Evolutionary conservation across 2,329 filamentous ascomycete species (phyloP).

Genomic region (Zasmidium cellare): DNA sequence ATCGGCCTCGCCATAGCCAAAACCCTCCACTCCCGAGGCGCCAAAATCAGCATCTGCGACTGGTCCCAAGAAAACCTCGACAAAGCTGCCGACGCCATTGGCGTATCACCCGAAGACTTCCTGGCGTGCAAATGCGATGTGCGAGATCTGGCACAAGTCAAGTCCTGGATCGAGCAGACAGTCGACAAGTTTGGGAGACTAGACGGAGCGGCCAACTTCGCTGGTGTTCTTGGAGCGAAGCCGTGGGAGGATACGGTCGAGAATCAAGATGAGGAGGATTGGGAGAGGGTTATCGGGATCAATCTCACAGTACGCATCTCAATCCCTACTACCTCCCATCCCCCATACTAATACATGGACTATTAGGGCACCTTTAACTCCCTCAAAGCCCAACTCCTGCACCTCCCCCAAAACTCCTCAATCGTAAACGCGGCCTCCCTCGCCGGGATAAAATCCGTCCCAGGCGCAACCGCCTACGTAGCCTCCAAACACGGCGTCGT

Average conservation of each 20-base stretch:
- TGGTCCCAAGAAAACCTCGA: conserved; percentile 39
- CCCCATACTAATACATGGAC: too few relatives aligned
- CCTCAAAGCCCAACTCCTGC: conserved; percentile 48
- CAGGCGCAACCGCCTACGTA: conserved; percentile 12
- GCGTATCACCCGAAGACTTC: conserved; percentile 10
- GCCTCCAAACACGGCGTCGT: conserved; percentile 26
- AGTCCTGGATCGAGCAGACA: conserved; percentile 32
- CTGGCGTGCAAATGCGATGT: conserved; percentile 25
- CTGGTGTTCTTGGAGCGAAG: conserved; percentile 28
- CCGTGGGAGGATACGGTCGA: conserved; percentile 10
- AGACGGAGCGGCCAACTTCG: conserved; percentile 44
- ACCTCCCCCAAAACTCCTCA: conserved; percentile 49
- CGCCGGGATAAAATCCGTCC: conserved; percentile 36
- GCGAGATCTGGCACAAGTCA: conserved; percentile 21
- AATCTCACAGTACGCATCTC: conserved; percentile 15
- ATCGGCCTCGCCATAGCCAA: conserved; percentile 52
- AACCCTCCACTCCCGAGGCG: conserved; percentile 45
- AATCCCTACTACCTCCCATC: conserved; percentile 43
- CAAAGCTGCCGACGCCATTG: conserved; percentile 22
- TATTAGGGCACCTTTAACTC: too few relatives aligned
- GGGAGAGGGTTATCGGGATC: conserved; percentile 30
- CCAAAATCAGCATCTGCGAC: conserved; percentile 50
- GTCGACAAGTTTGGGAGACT: conserved; percentile 34
- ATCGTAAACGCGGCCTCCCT: conserved; percentile 56
- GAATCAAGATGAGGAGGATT: conserved; percentile 27